Evolutionary conservation across 108 stramenopile species (phyloP).

Genomic region (Skeletonema potamos): DNA sequence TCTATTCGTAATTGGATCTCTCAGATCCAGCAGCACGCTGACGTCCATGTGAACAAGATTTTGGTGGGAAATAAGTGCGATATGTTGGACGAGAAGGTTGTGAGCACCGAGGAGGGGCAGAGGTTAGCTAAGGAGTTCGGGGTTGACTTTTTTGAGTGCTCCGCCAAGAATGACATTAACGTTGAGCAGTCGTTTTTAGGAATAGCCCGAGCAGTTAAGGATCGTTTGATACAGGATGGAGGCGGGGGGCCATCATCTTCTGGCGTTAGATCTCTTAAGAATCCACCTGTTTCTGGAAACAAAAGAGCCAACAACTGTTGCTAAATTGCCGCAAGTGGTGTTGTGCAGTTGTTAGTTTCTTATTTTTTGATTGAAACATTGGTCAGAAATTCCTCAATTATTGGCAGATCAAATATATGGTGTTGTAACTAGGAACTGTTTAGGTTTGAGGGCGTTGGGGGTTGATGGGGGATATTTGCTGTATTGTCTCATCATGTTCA

Average conservation of each 20-base stretch:
- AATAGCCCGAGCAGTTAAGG: slow-evolving; percentile 84
- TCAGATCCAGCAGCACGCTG: slow-evolving; percentile 97
- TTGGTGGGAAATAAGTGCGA: slow-evolving; percentile 99
- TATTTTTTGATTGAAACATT: neutral
- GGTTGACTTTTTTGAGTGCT: slow-evolving; percentile 97
- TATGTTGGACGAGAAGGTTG: slow-evolving; percentile 92
- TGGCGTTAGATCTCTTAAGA: slow-evolving; percentile 40
- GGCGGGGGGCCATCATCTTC: slow-evolving; percentile 62
- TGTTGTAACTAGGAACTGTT: neutral
- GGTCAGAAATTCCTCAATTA: neutral
- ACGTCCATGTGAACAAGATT: slow-evolving; percentile 96
- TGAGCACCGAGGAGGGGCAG: slow-evolving; percentile 93
- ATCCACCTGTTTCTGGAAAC: slow-evolving; percentile 32
- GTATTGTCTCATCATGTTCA: neutral
- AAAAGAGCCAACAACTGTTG: slow-evolving; percentile 33
- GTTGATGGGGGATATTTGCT: too few relatives aligned
- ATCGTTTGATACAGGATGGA: slow-evolving; percentile 80
- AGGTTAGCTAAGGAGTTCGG: slow-evolving; percentile 92
- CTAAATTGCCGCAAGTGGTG: neutral
- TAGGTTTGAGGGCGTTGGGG: neutral
- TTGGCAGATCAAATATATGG: neutral
- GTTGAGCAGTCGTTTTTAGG: slow-evolving; percentile 88
- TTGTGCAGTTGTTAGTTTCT: neutral
- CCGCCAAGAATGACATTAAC: slow-evolving; percentile 94
- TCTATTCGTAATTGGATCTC: slow-evolving; percentile 97